Percentiles rank a stretch among this genome's conserved stretches.
Conservation (phyloP, 2,329 filamentous ascomycete genomes). For the Neonectria magnoliae region DNA sequence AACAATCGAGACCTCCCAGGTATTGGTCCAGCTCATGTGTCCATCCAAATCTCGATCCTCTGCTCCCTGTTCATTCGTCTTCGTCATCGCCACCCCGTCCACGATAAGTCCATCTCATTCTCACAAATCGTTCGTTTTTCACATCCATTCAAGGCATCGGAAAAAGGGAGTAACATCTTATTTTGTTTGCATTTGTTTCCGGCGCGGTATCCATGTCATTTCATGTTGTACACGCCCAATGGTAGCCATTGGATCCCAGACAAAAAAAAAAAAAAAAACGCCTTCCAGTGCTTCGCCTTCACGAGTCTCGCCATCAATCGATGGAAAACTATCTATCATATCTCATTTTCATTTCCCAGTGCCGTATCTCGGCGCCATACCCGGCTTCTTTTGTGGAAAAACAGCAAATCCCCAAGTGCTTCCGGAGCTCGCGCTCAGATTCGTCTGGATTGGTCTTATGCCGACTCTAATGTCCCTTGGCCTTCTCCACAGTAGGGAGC, state of each 20-base stretch:
- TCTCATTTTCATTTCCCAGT: slow-evolving; percentile 32
- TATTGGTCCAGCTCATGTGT: not conserved
- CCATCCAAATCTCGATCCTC: not conserved
- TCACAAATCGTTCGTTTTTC: not conserved
- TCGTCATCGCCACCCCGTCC: not conserved
- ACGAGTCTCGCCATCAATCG: not conserved
- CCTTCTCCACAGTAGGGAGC: slow-evolving; percentile 69
- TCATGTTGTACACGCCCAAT: slow-evolving; percentile 31
- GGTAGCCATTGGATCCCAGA: slow-evolving; percentile 29
- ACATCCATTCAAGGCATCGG: not conserved
- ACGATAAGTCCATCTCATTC: not conserved
- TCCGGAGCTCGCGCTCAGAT: slow-evolving; percentile 38
- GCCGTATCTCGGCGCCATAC: slow-evolving; percentile 18
- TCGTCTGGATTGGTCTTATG: slow-evolving; percentile 21
- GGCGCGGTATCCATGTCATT: slow-evolving; percentile 26
- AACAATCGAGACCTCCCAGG: not conserved
- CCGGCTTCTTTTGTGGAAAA: slow-evolving; percentile 20
- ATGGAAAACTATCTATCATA: slow-evolving; percentile 29
- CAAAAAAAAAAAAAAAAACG: slow-evolving; percentile 36
- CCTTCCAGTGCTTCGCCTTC: slow-evolving; percentile 29
- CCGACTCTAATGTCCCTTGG: slow-evolving; percentile 48
- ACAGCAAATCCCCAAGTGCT: slow-evolving; percentile 29
- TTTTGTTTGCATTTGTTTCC: slow-evolving; percentile 22
- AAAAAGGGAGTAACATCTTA: slow-evolving; percentile 8
- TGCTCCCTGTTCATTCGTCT: not conserved